Evolutionary conservation across 2,329 filamentous ascomycete genomes (phyloP), one percentile per base, ranked within the genome.

Genomic region (Cladorrhinum sp.): DNA sequence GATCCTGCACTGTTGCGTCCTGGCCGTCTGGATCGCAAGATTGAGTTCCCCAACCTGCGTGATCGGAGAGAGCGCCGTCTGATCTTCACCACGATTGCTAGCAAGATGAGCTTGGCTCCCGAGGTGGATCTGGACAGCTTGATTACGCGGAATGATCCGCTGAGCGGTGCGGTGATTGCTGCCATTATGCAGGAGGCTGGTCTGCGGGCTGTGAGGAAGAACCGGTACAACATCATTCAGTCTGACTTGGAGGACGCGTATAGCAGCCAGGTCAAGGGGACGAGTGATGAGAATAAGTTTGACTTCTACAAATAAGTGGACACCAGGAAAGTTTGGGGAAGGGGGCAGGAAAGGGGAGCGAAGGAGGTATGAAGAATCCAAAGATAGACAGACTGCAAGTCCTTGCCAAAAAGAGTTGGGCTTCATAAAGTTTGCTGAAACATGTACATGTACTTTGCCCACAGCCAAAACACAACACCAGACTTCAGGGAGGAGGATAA

Each of bases 141-240:
- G 71, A 99, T 99, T 72, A 92, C 97, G 67, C 87, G 95, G 71
- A 99, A 98, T 73, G 95, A 99, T 74, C 95, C 95, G 1, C 80
- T 99, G 54, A 96, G 91, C 54, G 95, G 95, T 70, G 95, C 95
- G 60, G 89, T 99, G 69, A 99, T 99, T 74, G 93, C 95, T 53
- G 95, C 95, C 56, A 96, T 99, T 74, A 99, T 99, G 95, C 95
- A 99, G 77, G 95, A 99, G 79, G 95, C 95, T 30, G 95, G 95
- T 67, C 82, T 99, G 68, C 86, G 93, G 67, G 94, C 94, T 24
- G 94, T 98, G 66, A 85, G 94, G 71, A 98, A 97, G 87, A 98
- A 99, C 79, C 83, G 95, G 71, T 99, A 99, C 79, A 98, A 99
- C 77, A 99, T 99, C 75, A 98, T 99, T 72, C 95, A 99, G 81